Percentiles rank a stretch among this genome's conserved stretches.
Evolutionary conservation across 345 rosid genomes (phyloP).

Genomic region (Reutealis trisperma): DNA sequence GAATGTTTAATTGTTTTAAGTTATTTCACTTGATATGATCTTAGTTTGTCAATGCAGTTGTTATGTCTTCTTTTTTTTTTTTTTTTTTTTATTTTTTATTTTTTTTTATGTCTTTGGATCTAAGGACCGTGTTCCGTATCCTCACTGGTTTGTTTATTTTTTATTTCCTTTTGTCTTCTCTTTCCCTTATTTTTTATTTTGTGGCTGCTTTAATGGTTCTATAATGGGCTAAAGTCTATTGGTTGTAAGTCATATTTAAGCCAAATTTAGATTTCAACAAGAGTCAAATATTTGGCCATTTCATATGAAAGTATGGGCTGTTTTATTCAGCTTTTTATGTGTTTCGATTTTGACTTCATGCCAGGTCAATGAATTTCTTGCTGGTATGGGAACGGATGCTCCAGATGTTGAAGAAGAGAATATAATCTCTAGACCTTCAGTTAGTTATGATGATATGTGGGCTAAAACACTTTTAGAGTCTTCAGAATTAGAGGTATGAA

Average conservation of each 20-base stretch:
- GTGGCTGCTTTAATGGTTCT: not conserved
- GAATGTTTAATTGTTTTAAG: too few relatives aligned
- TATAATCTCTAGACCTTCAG: conserved; percentile 77
- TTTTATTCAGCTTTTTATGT: not conserved
- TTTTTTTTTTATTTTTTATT: too few relatives aligned
- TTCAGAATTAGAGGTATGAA: conserved; percentile 74
- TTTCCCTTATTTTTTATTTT: not conserved
- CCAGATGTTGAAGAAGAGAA: conserved; percentile 99
- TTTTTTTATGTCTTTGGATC: not conserved
- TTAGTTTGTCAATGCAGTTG: too few relatives aligned
- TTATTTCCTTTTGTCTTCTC: not conserved
- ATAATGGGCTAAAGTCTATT: not conserved
- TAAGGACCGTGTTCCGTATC: not conserved
- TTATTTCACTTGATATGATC: too few relatives aligned
- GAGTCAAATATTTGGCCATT: not conserved
- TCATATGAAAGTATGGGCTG: not conserved
- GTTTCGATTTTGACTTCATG: conserved; percentile 22
- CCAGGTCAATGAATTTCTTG: conserved; percentile 93
- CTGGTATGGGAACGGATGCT: conserved; percentile 99
- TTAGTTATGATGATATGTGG: conserved; percentile 99
- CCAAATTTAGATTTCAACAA: not conserved
- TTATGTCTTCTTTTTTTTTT: too few relatives aligned
- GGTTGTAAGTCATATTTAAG: not conserved
- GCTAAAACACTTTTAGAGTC: conserved; percentile 92
- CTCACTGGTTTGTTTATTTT: not conserved